phyloP scores from a whole-genome alignment of 495 filamentous ascomycete species.

The Aspergillus saccharolyticus region DNA sequence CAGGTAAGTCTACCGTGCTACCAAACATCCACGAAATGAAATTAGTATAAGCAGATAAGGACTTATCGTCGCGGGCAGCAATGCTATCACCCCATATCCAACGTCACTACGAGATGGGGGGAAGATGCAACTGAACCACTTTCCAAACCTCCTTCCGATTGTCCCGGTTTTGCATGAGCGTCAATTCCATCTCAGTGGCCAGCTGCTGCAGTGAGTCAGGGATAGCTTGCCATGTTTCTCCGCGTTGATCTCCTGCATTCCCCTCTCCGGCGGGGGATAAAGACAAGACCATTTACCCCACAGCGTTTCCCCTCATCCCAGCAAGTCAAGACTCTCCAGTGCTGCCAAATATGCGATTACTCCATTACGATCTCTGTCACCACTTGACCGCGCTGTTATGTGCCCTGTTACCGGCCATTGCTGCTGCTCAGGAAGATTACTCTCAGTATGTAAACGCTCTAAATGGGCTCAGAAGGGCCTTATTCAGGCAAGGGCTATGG shows the following conservation, averaged over 20 bases:
- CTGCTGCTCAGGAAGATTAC: conserved; percentile 26
- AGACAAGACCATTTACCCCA: not conserved
- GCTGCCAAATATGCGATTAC: not conserved
- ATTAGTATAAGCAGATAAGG: too few species aligned
- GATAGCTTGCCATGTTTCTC: not conserved
- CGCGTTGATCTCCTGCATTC: not conserved
- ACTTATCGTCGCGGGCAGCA: too few species aligned
- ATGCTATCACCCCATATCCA: too few species aligned
- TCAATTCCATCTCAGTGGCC: not conserved
- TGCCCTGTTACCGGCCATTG: conserved; percentile 1
- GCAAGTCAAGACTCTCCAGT: too few species aligned
- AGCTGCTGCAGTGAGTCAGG: not conserved
- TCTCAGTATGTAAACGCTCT: conserved; percentile 46
- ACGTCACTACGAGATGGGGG: not conserved
- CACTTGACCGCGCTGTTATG: conserved; percentile 4
- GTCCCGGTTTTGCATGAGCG: not conserved
- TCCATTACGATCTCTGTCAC: not conserved
- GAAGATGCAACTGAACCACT: not conserved
- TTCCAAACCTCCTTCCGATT: not conserved
- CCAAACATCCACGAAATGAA: too few species aligned
- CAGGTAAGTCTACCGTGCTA: too few species aligned
- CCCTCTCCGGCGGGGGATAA: not conserved
- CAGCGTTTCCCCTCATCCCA: not conserved
- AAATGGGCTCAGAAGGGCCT: conserved; percentile 34
- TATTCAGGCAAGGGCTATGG: conserved; percentile 27